Evolutionary conservation across 495 filamentous ascomycete species (phyloP), one percentile per base, ranked within the genome.

Genomic region (Penicillium coffeae): DNA sequence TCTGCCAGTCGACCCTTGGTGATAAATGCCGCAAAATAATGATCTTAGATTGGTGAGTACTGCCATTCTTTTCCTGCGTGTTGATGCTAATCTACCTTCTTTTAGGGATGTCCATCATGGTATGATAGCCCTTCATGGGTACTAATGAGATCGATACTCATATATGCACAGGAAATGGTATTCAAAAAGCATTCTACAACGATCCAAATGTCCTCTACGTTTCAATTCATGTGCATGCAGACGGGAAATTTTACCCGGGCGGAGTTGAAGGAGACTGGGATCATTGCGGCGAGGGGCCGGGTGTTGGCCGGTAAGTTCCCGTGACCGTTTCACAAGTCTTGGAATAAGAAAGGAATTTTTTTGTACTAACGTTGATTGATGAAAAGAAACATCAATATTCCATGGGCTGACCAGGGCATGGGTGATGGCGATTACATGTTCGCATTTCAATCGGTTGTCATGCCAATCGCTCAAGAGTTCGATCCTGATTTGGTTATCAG

Each of bases 171-270:
- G 91, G 93, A 48, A 98, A 99, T 60, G 93, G 93, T 10, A 87
- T 95, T n/a, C 93, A 99, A 54, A 88, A 93, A 52, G 88, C 91
- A 36, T 96, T 97, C 54, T 95, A 97, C 61, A 75, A 89, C 19
- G 89, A 97, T 60, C 93, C 93, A 0, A 95, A 95, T 58, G 82
- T 97, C 21, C 79, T 99, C 0, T 99, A 99, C 60, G 90, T 99
- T 48, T 97, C 94, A 0, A 69, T 96, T n/a, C 93, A 99, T 64
- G 89, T 96, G 34, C 89, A 90, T 53, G 72, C 81, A 30, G 75
- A 86, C 50, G 91, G 88, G 0, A 74, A 68, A 6, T 99, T 96
- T 64, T 99, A 99, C 63, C 93, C 93, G 0, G 81, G 83, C 20
- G 80, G 82, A 19, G 77, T 77, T 3, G 85, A 87, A 21, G 94